phyloP scores from a whole-genome alignment of 1,284 basidiomycete species.

The Bondarzewia mesenterica region DNA sequence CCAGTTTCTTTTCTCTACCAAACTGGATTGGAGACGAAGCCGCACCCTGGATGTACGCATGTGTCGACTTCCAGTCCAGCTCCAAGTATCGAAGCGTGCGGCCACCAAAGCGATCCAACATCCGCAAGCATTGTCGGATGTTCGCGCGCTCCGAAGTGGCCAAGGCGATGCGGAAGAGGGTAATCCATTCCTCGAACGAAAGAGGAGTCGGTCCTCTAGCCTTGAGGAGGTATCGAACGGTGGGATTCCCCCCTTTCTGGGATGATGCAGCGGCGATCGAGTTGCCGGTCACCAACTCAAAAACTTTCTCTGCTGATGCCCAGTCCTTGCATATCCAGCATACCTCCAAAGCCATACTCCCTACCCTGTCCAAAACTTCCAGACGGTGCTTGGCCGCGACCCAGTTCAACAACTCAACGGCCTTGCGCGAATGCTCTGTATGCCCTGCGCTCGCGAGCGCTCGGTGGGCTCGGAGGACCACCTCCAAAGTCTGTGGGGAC shows the following conservation, averaged over 20 bases:
- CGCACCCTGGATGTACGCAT: no score
- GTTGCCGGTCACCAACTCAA: slow-evolving; percentile 63
- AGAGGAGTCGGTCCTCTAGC: no score
- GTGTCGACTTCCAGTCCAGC: no score
- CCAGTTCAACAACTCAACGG: slow-evolving; percentile 54
- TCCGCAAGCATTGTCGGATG: slow-evolving; percentile 50
- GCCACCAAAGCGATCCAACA: slow-evolving; percentile 37
- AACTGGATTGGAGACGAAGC: no score
- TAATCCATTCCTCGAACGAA: slow-evolving; percentile 35
- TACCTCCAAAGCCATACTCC: slow-evolving; percentile 42
- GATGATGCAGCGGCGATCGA: slow-evolving; percentile 35
- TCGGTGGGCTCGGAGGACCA: slow-evolving; percentile 44
- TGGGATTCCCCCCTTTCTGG: no score
- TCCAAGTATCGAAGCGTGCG: no score
- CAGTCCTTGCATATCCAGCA: slow-evolving; percentile 62
- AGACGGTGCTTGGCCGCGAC: slow-evolving; percentile 46
- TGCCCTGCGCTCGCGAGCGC: slow-evolving; percentile 30
- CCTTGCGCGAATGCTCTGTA: slow-evolving; percentile 26
- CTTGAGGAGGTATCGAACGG: no score
- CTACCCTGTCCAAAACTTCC: slow-evolving; percentile 41
- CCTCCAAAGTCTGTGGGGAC: slow-evolving; percentile 29
- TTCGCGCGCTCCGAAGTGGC: slow-evolving; percentile 36
- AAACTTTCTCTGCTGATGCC: slow-evolving; percentile 42
- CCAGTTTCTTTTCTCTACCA: no score
- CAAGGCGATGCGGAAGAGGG: slow-evolving; percentile 45